Conservation (phyloP, 1,139 yeast genomes). For the Wickerhamomyces sp. region DNA sequence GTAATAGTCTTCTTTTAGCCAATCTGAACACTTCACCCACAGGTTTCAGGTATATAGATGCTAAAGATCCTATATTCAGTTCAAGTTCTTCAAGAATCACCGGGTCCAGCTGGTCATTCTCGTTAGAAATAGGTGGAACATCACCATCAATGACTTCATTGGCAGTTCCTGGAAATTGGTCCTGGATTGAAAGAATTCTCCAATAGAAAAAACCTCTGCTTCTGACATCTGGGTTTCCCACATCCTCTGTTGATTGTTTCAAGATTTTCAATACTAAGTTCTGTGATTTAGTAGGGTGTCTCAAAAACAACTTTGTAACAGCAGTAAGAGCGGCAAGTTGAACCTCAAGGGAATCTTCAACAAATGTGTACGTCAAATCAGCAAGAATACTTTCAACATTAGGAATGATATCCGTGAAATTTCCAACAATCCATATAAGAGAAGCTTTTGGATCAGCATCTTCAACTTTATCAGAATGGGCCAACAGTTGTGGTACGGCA, state of each 20-base stretch:
- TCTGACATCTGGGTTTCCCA: constrained; percentile 75
- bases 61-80: constrained; percentile 73
- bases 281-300: constrained; percentile 53
- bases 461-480: constrained; percentile 43
- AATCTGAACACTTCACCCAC: constrained; percentile 71
- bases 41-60: constrained; percentile 82
- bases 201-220: constrained; percentile 85
- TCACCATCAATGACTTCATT: constrained; percentile 54
- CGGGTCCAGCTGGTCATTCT: constrained; percentile 70
- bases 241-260: constrained; percentile 70
- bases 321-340: constrained; percentile 75
- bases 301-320: constrained; percentile 61
- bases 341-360: constrained; percentile 65
- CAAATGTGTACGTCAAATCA: constrained; percentile 42
- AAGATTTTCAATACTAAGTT: constrained; percentile 52
- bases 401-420: constrained; percentile 50
- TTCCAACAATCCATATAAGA: constrained; percentile 81
- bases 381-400: constrained; percentile 43
- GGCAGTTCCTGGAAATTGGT: constrained; percentile 30
- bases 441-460: constrained; percentile 81
- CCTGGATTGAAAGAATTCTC: constrained; percentile 61
- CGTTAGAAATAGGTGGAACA: constrained; percentile 59
- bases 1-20: constrained; percentile 50
- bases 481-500: constrained; percentile 25
- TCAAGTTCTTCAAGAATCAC: constrained; percentile 74